Conservation (phyloP, 2,329 filamentous ascomycete species). For the Fonsecaea erecta region DNA sequence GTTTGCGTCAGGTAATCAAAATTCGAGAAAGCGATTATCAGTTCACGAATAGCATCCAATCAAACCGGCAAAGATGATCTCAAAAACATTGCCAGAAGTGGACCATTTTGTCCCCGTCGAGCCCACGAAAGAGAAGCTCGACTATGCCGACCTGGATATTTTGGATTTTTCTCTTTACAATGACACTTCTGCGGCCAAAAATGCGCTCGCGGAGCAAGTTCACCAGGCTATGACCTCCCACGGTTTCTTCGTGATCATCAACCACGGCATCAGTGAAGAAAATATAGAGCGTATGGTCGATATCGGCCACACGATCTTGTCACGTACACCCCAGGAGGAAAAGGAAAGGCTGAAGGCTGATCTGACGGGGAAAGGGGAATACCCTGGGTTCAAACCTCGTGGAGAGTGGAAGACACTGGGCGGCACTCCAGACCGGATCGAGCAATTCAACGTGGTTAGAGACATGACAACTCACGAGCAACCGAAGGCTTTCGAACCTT, state of each 20-base stretch:
- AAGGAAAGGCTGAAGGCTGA: conserved; percentile 55
- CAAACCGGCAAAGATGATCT: conserved; percentile 19
- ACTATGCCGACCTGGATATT: conserved; percentile 10
- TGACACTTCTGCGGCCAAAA: conserved; percentile 12
- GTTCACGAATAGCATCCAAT: background rate
- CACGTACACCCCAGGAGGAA: conserved; percentile 62
- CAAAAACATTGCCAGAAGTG: conserved; percentile 19
- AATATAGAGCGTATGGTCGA: conserved; percentile 66
- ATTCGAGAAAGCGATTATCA: background rate
- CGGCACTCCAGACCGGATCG: conserved; percentile 13
- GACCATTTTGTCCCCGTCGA: conserved; percentile 22
- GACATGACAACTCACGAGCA: conserved; percentile 19
- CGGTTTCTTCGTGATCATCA: conserved; percentile 66
- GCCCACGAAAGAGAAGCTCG: conserved; percentile 7
- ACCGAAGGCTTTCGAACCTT: conserved; percentile 41
- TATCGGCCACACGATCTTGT: conserved; percentile 63
- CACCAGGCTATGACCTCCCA: conserved; percentile 21
- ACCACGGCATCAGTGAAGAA: conserved; percentile 65
- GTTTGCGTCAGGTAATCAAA: background rate
- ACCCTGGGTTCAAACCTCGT: conserved; percentile 61
- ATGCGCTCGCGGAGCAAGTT: conserved; percentile 17
- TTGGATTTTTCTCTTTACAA: conserved; percentile 19
- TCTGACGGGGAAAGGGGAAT: conserved; percentile 58
- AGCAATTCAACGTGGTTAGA: conserved; percentile 23
- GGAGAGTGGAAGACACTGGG: conserved; percentile 42